Evolutionary conservation across 1,284 basidiomycete species (phyloP).

Genomic region (Melampsora americana): DNA sequence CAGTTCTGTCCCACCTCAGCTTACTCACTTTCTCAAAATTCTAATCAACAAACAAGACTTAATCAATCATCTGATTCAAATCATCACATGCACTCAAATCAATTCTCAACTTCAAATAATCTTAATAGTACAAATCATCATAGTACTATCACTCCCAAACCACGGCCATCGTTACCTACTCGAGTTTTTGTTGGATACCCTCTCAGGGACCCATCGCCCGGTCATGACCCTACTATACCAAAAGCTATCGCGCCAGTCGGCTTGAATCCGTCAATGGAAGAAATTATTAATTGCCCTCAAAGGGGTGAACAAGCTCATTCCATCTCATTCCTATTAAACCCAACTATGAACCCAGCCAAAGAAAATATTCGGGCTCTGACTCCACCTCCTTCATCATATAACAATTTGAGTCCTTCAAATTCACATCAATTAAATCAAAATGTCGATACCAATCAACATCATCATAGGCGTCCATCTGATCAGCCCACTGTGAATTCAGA

Average conservation of each 20-base stretch:
- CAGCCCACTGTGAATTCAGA: too few relatives aligned
- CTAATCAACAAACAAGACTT: too few relatives aligned
- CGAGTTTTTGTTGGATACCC: conserved; percentile 7
- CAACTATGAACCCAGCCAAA: conserved; percentile 28
- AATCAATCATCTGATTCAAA: too few relatives aligned
- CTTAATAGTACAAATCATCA: too few relatives aligned
- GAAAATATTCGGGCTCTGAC: conserved; percentile 16
- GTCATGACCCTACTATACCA: conserved; percentile 13
- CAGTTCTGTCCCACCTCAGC: too few relatives aligned
- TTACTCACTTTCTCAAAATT: too few relatives aligned
- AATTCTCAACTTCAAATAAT: too few relatives aligned
- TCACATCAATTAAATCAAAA: too few relatives aligned
- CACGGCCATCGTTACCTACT: conserved; percentile 3
- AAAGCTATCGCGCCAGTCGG: conserved; percentile 24
- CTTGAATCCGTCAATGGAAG: conserved; percentile 13
- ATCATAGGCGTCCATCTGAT: too few relatives aligned
- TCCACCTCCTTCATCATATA: background rate
- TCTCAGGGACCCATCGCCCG: conserved; percentile 9
- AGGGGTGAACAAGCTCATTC: conserved; percentile 14
- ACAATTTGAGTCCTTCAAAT: too few relatives aligned
- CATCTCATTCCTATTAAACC: conserved; percentile 22
- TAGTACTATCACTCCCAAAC: conserved; percentile 12
- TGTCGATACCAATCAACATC: too few relatives aligned
- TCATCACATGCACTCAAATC: too few relatives aligned
- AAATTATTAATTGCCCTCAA: conserved; percentile 22